Base-by-base conservation (phyloP, 2,329 filamentous ascomycete genomes). In the Colletotrichum paranaense region DNA sequence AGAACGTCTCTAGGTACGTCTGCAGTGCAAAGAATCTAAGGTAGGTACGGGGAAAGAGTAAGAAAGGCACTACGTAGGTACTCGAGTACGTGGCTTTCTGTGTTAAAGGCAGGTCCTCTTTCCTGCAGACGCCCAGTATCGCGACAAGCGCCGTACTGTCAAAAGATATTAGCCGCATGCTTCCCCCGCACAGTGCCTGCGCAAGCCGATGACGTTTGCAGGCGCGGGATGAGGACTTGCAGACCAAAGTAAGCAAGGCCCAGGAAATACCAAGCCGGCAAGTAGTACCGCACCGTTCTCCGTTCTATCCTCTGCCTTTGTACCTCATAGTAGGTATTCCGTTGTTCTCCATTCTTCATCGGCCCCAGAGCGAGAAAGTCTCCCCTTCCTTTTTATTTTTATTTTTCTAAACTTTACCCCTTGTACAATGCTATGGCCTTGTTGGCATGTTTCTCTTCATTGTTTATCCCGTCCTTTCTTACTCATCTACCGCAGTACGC, bases 81-180 rank as follows among this genome's bases (percentile, higher is more conserved):
- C 59, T 24, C 11, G 26, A 32, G 42, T 55, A 28, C 14, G 38
- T 62, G 38, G 16, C 16, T 57, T 65, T 19, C 32, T 8, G n/a
- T 11, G 24, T 24, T 30, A 8, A 19, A 28, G 28, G 52, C 16
- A 49, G 55, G 70, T 65, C 59, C 42, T 60, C 53, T 60, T 64
- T 60, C 60, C 67, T 24, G 55, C 55, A 65, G 55, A 42, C 70
- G 67, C 71, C 67, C 71, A 73, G 71, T 73, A 66, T 73, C 62
- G 46, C 49, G 55, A 28, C 56, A 70, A 66, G 67, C 67, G 71
- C 67, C 67, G 19, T 62, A 73, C 71, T 73, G 71, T 73, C 67
- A 55, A 26, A 24, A 8, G 9, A 24, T 28, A 42, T 63, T 56
- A 64, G 60, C 12, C 71, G 56, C 67, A 57, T 28, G 30, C 35